Base-by-base conservation (phyloP, 2,329 filamentous ascomycete genomes). In the Venturiaceae sp. region DNA sequence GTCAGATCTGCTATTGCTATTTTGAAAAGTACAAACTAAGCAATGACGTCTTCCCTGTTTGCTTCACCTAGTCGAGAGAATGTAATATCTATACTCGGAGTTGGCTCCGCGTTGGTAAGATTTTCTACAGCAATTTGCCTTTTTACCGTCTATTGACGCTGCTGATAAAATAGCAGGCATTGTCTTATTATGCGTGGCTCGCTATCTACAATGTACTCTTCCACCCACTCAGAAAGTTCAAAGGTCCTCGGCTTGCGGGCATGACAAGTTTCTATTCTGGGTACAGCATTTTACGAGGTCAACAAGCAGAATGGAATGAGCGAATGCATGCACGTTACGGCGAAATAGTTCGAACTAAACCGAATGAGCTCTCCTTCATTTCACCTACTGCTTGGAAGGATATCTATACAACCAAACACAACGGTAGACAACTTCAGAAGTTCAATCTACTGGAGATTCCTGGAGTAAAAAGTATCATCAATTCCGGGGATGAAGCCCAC, bases 331-430 rank as follows among this genome's bases (percentile, higher is more conserved):
- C 23, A 1, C 57, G 60, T 37, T 64, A 63, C 34, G 66, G 66
- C 26, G 57, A 61, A 5, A 58, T 67, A 26, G 64, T 68, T 6
- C 63, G 66, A 19, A 37, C 64, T 30, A 53, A 60, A 3, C 66
- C 66, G 1, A 55, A 64, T 23, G 62, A 65, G 33, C 60, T 68
- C 9, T 60, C 53, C 28, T 67, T 65, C 52, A 47, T 55, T 26
- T 23, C 37, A 28, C 60, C 61, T 30, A 11, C 60, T 2, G 63
- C 65, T 3, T 65, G 60, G 59, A 63, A 62, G 37, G 67, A 69
- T 57, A 64, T 69, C 26, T 64, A 68, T 50, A 66, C 65, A 28
- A 32, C 23, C 11, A 58, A 39, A 39, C 9, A 9, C 21, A 19
- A 14, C 21, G 21, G 13, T 8, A 13, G 11, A 11, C n/a, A n/a